A percentile compares a stretch with the other conserved stretches of the same genome.
Conservation (phyloP, 176 grass and related monocot species). For the Carex pumila region DNA sequence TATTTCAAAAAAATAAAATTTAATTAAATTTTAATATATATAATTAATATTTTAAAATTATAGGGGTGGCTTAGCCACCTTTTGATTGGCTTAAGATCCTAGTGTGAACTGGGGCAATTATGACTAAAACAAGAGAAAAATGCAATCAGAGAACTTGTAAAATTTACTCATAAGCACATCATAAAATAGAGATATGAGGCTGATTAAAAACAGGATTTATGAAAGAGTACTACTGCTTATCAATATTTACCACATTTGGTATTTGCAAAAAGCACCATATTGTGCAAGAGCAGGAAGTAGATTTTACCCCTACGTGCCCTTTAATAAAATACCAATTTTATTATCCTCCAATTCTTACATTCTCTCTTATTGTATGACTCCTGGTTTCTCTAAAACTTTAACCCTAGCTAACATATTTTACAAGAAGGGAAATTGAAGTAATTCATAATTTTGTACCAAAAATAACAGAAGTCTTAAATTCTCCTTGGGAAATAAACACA, state of each 20-base stretch:
- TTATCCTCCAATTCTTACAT: not conserved
- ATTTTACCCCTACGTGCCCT: not conserved
- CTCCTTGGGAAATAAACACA: not conserved
- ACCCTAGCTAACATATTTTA: not conserved
- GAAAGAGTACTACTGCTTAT: not conserved
- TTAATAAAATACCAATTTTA: not conserved
- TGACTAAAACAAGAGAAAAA: not conserved
- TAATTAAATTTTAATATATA: too few species aligned
- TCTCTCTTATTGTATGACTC: not conserved
- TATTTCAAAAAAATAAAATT: too few species aligned
- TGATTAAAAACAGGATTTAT: not conserved
- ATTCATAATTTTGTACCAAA: not conserved
- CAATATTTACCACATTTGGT: not conserved
- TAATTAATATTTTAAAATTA: too few species aligned
- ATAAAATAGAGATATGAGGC: not conserved
- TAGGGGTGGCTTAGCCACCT: too few species aligned
- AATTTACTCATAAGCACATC: not conserved
- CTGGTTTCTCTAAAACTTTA: not conserved
- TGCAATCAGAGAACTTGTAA: not conserved
- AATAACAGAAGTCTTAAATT: not conserved
- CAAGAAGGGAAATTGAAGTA: not conserved
- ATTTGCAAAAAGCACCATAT: not conserved
- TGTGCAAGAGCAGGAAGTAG: not conserved
- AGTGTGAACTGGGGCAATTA: not conserved
- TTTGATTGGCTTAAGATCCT: too few species aligned